Evolutionary conservation across 116 monocot genomes (phyloP).

Genomic region (Phalaenopsis hybrid): DNA sequence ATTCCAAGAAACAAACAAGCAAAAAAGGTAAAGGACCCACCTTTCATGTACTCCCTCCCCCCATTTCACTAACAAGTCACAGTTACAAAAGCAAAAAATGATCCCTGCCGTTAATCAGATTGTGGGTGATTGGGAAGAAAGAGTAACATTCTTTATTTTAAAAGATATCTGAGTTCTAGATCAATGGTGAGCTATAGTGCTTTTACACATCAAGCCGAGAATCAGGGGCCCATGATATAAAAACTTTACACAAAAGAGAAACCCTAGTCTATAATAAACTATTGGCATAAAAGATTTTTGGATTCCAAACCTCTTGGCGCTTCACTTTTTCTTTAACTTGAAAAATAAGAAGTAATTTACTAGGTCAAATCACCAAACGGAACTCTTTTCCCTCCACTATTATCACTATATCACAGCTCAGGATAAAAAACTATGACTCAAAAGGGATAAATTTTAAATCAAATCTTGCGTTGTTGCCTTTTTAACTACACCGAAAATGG

Average conservation of each 20-base stretch:
- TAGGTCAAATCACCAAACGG: background rate
- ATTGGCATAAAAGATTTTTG: background rate
- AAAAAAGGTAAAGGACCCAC: slow-evolving; percentile 11
- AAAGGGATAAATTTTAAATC: background rate
- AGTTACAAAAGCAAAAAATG: background rate
- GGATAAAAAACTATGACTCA: too few species aligned
- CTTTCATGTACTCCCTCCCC: background rate
- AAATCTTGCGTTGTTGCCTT: background rate
- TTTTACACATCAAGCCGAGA: slow-evolving; percentile 2
- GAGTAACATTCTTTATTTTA: background rate
- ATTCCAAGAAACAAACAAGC: background rate
- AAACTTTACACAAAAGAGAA: background rate
- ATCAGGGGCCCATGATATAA: background rate
- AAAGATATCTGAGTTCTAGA: background rate
- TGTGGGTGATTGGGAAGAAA: background rate
- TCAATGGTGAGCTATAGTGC: background rate
- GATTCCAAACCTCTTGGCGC: slow-evolving; percentile 1
- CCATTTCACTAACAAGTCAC: background rate
- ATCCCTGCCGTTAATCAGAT: background rate
- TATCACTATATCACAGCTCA: too few species aligned
- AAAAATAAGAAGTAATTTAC: background rate
- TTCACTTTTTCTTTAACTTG: background rate
- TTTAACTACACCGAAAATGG: background rate
- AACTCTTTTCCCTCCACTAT: background rate
- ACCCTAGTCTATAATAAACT: background rate